Base-by-base conservation (phyloP, 1,284 basidiomycete genomes). In the Volvariella volvacea region DNA sequence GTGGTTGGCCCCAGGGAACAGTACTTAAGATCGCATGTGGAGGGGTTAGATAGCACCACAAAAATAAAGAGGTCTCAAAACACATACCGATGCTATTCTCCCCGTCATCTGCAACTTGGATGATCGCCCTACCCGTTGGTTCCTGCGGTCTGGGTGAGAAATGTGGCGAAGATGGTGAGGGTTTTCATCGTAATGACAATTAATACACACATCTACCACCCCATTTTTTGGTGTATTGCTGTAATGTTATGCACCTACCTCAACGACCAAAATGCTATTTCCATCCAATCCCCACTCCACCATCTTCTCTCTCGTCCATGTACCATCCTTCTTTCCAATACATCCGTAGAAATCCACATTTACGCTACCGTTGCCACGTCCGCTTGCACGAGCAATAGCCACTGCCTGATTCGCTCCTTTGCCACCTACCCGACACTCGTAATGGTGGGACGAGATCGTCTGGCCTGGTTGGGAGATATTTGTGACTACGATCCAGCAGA, bases 381-480 rank as follows among this genome's bases (percentile, higher is more conserved):
- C 68, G 16, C 73, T 73, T 10, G 77, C 76, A 36, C 65, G 66
- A 2, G 70, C 68, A 15, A 78, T 64, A 3, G 77, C 74, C 2
- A 73, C 70, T 4, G 78, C 73, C 54, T 80, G 77, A 55, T 80
- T 80, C 3, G 74, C 76, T 22, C 78, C 78, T 56, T 79, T 80
- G 1, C 77, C 78, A 1, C 78, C 77, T 2, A 70, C 62, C 1
- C 72, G 65, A 42, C 70, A 67, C 40, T 71, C 67, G 42, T 74
- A 67, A 4, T 51, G 53, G 28, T 62, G 57, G 6, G 78, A 78
- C 1, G 75, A 76, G 16, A 77, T 72, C 1, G 77, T 80, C 57
- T 79, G 68, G 28, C 76, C 76, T 3, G 76, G 74, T 22, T 66
- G 66, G 15, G 68, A 73, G 21, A 79, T 72, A 42, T 66, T 57